Base-by-base conservation (phyloP, 345 rosid species). In the Odontarrhena argentea region DNA sequence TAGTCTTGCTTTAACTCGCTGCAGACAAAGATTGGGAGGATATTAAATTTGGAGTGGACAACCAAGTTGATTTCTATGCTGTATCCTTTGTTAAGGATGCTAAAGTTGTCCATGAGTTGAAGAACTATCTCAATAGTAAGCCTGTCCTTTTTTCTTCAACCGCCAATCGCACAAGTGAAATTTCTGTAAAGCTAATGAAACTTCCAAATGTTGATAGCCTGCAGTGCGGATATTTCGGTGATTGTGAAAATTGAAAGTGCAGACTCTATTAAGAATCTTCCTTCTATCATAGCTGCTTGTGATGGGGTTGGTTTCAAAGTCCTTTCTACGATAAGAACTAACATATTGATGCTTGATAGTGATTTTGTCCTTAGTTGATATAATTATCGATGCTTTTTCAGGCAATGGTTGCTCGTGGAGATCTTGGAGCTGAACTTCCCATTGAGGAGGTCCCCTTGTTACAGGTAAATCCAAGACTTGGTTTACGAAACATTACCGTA, bases 361-460 rank as follows among this genome's bases (percentile, higher is more conserved):
- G 53, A 72, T 28, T 5, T 47, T 55, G 43, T 12, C 13, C 3
- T 14, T 65, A 14, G 54, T 41, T 67, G 1, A 36, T 25, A 26
- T 67, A 7, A 60, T 18, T 37, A 15, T 37, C 18, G 10, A 60
- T 74, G 14, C 38, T 67, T 54, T 53, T 0, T 1, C 58, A 90
- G 97, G 98, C 98, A 48, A 90, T 93, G 97, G 98, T 93, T 81
- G 98, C 98, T 64, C 97, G 98, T 70, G 98, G 97, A 81, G 97
- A 93, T 79, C 96, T 93, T 69, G 98, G 98, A 63, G 97, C 97
- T 75, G 98, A 93, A 79, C 98, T 93, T 82, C 98, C 98, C 74
- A 84, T 90, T 43, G 98, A 93, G 74, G 98, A 93, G 42, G 97
- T 90, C 55, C 97, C 98, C 6, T 64, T 93, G 59, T 82, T 93